Base-by-base conservation (phyloP, 352 stramenopile genomes). In the Pythium chondricola region DNA sequence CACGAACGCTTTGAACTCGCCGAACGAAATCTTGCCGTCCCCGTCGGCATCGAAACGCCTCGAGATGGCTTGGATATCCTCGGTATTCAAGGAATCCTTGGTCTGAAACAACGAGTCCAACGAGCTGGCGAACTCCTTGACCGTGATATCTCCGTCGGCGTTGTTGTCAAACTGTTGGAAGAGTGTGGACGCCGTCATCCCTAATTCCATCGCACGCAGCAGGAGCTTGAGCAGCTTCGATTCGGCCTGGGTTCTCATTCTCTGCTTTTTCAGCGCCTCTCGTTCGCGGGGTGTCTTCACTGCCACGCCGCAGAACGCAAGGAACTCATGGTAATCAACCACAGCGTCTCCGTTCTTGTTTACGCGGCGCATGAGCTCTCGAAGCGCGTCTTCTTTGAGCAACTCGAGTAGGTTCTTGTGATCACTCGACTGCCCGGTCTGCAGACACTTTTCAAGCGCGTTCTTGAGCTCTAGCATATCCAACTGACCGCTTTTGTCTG, bases 121-220 rank as follows among this genome's bases (percentile, higher is more conserved):
- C 4, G 61, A 56, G 9, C 40, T 43, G 26, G 81, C 61, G 42
- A 91, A 85, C 44, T 93, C 82, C 5, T 42, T 24, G 0, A 75
- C 25, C 0, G 67, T 84, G 18, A 93, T 74, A 16, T 51, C 63
- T 3, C 82, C 74, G 25, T 88, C 80, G 0, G 53, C 63, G 33
- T 91, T 69, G 1, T 52, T 45, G 49, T 93, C 82, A 39, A 93
- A 90, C 3, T 93, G 63, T n/a, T 73, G 45, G 33, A 96, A 95
- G 5, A 90, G 62, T 14, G 90, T 64, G 9, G 71, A 59, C 5
- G 86, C 50, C 0, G 42, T 62, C 43, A 91, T 58, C 0, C 78
- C 83, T 24, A 47, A 54, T 6, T 56, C 50, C 36, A 70, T 61
- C 7, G 80, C 77, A 2, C 72, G 69, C 41, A 77, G 48, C 3